A percentile compares a stretch with the other conserved stretches of the same genome.
Evolutionary conservation across 139 green algal genomes (phyloP).

Genomic region (Chlorella sorokiniana): DNA sequence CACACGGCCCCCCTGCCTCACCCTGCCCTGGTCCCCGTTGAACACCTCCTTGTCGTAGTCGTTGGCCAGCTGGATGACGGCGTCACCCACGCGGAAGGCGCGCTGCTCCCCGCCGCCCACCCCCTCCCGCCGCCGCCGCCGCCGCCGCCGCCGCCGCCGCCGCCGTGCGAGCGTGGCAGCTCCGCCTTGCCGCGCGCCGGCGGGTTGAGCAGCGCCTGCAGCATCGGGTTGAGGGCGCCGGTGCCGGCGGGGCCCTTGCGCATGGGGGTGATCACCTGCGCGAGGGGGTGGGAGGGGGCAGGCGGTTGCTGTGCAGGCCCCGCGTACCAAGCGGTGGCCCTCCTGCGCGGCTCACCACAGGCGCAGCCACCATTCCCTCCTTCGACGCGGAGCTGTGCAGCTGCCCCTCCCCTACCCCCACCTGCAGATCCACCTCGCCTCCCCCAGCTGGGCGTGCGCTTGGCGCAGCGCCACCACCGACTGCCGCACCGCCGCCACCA

Average conservation of each 20-base stretch:
- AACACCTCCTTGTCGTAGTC: slow-evolving; percentile 80
- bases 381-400: too few relatives aligned
- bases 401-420: neutral
- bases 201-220: slow-evolving; percentile 80
- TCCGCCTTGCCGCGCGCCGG: slow-evolving; percentile 26
- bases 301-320: neutral
- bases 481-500: neutral
- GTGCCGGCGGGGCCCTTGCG: slow-evolving; percentile 49
- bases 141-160: neutral
- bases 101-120: neutral
- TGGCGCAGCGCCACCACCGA: slow-evolving; percentile 8
- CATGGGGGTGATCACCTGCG: slow-evolving; percentile 76
- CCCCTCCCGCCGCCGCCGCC: neutral
- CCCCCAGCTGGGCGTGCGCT: neutral
- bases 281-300: neutral
- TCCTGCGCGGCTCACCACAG: too few relatives aligned
- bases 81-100: slow-evolving; percentile 61
- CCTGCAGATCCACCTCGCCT: slow-evolving; percentile 14
- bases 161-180: neutral
- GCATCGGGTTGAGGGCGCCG: slow-evolving; percentile 55
- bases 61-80: slow-evolving; percentile 79
- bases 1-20: neutral
- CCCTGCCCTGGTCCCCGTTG: slow-evolving; percentile 80
- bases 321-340: too few relatives aligned
- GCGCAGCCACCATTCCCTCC: too few relatives aligned